These are phyloP conservation scores for Lophiotrema nucula DNA, from an alignment of 495 filamentous ascomycete genomes.

Conservation along the genomic window DNA sequence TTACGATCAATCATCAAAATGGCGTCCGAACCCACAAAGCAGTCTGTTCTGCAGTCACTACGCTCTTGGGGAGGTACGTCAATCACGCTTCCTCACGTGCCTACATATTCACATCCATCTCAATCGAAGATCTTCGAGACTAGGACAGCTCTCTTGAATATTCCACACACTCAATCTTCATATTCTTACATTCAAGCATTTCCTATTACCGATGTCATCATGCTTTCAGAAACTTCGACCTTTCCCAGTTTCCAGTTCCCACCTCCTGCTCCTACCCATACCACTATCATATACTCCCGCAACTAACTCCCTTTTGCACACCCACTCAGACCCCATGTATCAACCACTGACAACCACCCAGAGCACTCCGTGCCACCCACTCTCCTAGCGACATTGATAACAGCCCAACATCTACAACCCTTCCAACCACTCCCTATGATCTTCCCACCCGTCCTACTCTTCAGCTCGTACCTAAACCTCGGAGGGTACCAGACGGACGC, in stretches of 20 bases:
- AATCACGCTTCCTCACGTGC: slow-evolving; percentile 7
- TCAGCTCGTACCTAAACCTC: slow-evolving; percentile 81
- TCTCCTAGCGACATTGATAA: slow-evolving; percentile 74
- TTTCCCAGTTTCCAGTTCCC: no score
- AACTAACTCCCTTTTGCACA: no score
- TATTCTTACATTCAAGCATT: no score
- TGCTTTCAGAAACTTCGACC: no score
- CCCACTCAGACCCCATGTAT: no score
- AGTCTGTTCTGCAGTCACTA: slow-evolving; percentile 49
- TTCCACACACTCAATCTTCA: no score
- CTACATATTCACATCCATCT: slow-evolving; percentile 30
- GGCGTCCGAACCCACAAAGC: slow-evolving; percentile 32
- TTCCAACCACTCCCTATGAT: slow-evolving; percentile 72
- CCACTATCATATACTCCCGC: no score
- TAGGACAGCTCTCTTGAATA: no score
- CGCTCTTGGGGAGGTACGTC: slow-evolving; percentile 72
- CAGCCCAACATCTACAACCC: slow-evolving; percentile 73
- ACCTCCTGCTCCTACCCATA: no score
- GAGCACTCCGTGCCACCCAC: slow-evolving; percentile 78
- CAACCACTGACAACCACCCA: no score
- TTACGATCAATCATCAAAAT: slow-evolving; percentile 37
- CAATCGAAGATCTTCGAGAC: no score
- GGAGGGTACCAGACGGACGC: slow-evolving; percentile 74
- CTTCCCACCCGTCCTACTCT: slow-evolving; percentile 81
- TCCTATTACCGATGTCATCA: no score